Conservation (phyloP, 1,284 basidiomycete species). For the Cerioporus squamosus region DNA sequence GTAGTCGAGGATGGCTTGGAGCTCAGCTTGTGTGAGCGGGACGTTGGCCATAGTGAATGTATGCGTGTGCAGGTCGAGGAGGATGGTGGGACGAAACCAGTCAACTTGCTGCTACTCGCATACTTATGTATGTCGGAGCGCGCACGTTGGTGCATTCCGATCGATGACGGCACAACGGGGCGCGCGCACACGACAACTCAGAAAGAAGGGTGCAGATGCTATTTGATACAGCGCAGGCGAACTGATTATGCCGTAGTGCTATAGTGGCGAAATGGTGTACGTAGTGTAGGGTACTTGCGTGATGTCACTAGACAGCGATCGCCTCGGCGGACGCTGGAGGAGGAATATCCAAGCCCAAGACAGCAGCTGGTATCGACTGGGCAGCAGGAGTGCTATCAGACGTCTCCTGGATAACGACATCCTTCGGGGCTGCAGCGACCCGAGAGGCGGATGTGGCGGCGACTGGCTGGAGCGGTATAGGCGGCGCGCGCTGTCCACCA, state of each 20-base stretch:
- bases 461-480: constrained; percentile 17
- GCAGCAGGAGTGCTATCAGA: neutral
- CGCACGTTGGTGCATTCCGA: constrained; percentile 14
- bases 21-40: constrained; percentile 41
- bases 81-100: neutral
- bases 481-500: constrained; percentile 24
- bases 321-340: neutral
- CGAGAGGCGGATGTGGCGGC: neutral
- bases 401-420: neutral
- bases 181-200: neutral
- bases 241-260: neutral
- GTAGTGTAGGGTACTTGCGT: neutral
- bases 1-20: constrained; percentile 74
- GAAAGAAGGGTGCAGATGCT: neutral
- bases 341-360: constrained; percentile 8
- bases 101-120: too few species aligned
- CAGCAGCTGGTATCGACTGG: neutral
- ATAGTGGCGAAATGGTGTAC: too few species aligned
- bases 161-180: constrained; percentile 17
- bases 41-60: constrained; percentile 9
- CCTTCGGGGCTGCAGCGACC: too few species aligned
- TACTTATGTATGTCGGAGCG: neutral
- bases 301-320: constrained; percentile 6
- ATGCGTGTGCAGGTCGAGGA: neutral
- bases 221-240: constrained; percentile 7